Conservation (phyloP, 306 rosid species). For the Gynostemma pentaphyllum region DNA sequence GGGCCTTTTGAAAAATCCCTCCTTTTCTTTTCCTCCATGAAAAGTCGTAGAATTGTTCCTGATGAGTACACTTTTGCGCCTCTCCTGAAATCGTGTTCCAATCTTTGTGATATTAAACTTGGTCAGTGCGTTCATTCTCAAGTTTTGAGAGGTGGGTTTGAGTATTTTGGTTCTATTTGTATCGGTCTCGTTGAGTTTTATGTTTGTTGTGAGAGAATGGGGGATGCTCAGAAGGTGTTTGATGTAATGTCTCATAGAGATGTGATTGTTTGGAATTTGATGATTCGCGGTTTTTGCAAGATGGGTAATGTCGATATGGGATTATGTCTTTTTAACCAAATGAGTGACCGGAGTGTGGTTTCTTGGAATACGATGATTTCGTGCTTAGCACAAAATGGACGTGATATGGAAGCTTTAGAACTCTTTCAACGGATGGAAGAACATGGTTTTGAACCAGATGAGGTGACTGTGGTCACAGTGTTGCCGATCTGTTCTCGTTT, state of each 20-base stretch:
- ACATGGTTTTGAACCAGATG: conserved; percentile 51
- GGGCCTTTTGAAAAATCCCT: conserved; percentile 44
- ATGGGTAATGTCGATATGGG: conserved; percentile 38
- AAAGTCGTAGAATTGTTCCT: conserved; percentile 24
- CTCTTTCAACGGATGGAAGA: conserved; percentile 49
- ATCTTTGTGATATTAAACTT: conserved; percentile 21
- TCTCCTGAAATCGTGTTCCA: conserved; percentile 47
- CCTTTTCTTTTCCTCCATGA: conserved; percentile 39
- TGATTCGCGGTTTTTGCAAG: conserved; percentile 63
- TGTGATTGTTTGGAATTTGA: conserved; percentile 58
- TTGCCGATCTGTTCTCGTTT: conserved; percentile 66
- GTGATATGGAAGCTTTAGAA: conserved; percentile 39
- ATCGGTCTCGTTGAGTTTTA: conserved; percentile 49
- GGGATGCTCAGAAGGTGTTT: conserved; percentile 52
- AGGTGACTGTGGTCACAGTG: conserved; percentile 51
- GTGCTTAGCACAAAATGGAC: conserved; percentile 27
- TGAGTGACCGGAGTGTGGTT: conserved; percentile 45
- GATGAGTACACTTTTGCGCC: conserved; percentile 57
- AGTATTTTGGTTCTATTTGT: conserved; percentile 22
- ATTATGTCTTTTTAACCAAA: conserved; percentile 36
- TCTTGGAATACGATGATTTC: conserved; percentile 82
- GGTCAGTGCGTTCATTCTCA: conserved; percentile 46
- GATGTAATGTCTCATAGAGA: conserved; percentile 44
- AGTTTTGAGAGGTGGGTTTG: conserved; percentile 33
- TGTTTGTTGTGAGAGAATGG: conserved; percentile 25